Conservation (phyloP, 352 stramenopile genomes). For the Phytophthora pseudosyringae region DNA sequence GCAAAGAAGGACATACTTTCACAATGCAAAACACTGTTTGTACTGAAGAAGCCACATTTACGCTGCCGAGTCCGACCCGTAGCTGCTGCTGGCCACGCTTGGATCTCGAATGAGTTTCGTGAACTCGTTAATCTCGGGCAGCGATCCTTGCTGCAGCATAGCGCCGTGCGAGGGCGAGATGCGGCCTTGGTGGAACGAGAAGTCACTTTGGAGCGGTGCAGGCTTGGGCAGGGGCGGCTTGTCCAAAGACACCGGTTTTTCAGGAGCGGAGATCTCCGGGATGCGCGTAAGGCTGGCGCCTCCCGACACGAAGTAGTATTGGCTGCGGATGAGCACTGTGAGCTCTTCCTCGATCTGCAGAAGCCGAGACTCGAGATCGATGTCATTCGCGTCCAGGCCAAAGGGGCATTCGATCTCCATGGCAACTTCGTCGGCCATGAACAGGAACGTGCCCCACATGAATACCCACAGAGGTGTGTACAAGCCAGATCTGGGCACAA, state of each 20-base stretch:
- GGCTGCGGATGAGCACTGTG: conserved; percentile 77
- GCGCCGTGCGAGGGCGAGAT: conserved; percentile 49
- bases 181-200: conserved; percentile 77
- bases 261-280: conserved; percentile 13
- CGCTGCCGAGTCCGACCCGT: conserved; percentile 28
- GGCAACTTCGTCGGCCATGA: conserved; percentile 82
- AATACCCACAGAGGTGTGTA: conserved; percentile 86
- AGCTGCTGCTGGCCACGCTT: conserved; percentile 15
- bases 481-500: conserved; percentile 71
- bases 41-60: conserved; percentile 4
- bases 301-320: conserved; percentile 83
- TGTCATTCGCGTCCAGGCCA: conserved; percentile 81
- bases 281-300: conserved; percentile 46
- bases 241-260: conserved; percentile 5
- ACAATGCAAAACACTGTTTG: neutral
- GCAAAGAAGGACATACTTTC: neutral
- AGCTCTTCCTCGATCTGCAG: conserved; percentile 86
- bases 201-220: conserved; percentile 24
- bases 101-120: conserved; percentile 60
- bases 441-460: conserved; percentile 80
- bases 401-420: conserved; percentile 89
- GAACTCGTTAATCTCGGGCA: conserved; percentile 81
- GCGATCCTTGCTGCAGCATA: conserved; percentile 48
- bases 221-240: conserved; percentile 12
- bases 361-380: conserved; percentile 75